Percentiles rank a stretch among this genome's conserved stretches.
Conservation (phyloP, 202 grass and related monocot species). For the Setaria italica region DNA sequence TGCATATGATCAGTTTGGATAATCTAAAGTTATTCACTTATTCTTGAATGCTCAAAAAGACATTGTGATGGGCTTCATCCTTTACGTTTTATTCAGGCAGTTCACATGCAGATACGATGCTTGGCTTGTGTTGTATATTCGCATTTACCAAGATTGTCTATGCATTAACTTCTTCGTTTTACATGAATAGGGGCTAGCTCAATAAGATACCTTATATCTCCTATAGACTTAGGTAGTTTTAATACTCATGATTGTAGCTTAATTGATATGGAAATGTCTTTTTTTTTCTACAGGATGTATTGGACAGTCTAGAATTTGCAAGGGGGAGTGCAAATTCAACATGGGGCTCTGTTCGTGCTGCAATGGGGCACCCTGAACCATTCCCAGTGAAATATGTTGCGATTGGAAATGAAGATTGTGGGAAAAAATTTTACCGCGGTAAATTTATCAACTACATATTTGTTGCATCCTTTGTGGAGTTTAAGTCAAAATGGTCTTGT, state of each 20-base stretch:
- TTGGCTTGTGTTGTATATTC: not conserved
- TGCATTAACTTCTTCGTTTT: not conserved
- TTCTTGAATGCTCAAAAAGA: not conserved
- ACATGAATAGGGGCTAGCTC: not conserved
- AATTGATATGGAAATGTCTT: slow-evolving; percentile 18
- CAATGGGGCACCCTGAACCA: slow-evolving; percentile 77
- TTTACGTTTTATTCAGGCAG: not conserved
- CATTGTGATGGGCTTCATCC: not conserved
- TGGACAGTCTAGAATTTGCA: slow-evolving; percentile 83
- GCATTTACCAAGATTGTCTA: slow-evolving; percentile 5
- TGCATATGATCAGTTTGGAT: not conserved
- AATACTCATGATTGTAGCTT: slow-evolving; percentile 5
- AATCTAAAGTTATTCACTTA: not conserved
- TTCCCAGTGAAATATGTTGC: slow-evolving; percentile 80
- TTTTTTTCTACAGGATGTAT: slow-evolving; percentile 62
- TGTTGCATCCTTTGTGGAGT: not conserved
- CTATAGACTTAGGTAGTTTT: not conserved
- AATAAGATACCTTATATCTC: slow-evolving; percentile 6
- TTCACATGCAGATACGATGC: slow-evolving; percentile 1
- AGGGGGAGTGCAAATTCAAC: slow-evolving; percentile 68
- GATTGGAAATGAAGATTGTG: slow-evolving; percentile 87
- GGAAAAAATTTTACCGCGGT: slow-evolving; percentile 62
- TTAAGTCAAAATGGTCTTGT: not conserved
- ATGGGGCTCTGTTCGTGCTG: slow-evolving; percentile 79
- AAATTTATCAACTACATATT: slow-evolving; percentile 20